Percentiles rank a stretch among this genome's conserved stretches.
These are phyloP conservation scores for Marchantia paleacea DNA, from an alignment of 225 moss, liverwort and hornwort species.

Conservation along the genomic window DNA sequence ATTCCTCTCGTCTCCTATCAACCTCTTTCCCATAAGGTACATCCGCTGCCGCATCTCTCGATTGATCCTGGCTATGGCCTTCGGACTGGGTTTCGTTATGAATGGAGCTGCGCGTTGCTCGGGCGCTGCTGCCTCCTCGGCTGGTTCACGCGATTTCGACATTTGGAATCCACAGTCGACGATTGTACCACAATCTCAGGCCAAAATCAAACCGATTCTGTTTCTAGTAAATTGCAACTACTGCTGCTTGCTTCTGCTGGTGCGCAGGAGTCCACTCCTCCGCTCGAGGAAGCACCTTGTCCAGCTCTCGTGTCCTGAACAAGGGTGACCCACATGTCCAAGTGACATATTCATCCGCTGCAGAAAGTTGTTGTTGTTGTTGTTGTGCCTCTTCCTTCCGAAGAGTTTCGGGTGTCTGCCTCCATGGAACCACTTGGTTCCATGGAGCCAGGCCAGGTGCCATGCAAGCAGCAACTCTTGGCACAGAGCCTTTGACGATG, in stretches of 20 bases:
- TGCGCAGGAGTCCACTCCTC: neutral
- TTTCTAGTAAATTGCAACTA: neutral
- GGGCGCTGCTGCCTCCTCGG: neutral
- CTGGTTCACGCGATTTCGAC: neutral
- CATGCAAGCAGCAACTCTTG: slow-evolving; percentile 15
- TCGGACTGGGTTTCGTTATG: slow-evolving; percentile 22
- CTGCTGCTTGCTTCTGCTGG: neutral
- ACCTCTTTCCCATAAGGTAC: slow-evolving; percentile 43
- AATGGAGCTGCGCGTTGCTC: slow-evolving; percentile 26
- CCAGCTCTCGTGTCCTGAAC: neutral
- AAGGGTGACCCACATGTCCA: neutral
- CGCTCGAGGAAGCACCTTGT: neutral
- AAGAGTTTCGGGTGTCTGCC: neutral
- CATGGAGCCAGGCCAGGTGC: neutral
- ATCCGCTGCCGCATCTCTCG: slow-evolving; percentile 45
- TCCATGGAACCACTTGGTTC: neutral
- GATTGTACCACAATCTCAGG: neutral
- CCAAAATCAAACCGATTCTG: neutral
- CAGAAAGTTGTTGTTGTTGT: neutral
- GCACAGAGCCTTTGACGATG: slow-evolving; percentile 6
- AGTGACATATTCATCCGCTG: neutral
- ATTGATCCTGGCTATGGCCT: slow-evolving; percentile 29
- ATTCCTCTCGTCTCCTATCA: slow-evolving; percentile 22
- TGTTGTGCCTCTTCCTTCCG: slow-evolving; percentile 3
- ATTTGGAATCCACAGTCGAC: neutral